Conservation (phyloP, 208 protist species). For the Spongospora subterranea region DNA sequence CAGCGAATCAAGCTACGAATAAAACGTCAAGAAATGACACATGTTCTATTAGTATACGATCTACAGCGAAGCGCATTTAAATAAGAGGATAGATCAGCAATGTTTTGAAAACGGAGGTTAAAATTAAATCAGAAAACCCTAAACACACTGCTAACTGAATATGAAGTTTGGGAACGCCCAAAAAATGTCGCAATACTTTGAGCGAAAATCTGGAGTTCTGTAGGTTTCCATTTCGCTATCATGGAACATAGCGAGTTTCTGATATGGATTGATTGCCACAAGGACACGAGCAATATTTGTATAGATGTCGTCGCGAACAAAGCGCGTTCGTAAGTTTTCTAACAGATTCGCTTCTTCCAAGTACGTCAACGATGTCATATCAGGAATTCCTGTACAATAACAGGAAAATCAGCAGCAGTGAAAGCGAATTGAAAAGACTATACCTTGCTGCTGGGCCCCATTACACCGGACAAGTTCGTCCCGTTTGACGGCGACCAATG, state of each 20-base stretch:
- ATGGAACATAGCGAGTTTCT: slow-evolving; percentile 32
- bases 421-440: not conserved
- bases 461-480: slow-evolving; percentile 8
- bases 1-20: not conserved
- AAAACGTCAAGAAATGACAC: not conserved
- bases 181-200: slow-evolving; percentile 26
- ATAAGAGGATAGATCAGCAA: not conserved
- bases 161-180: not conserved
- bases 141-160: not conserved
- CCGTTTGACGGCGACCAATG: not conserved
- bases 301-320: slow-evolving; percentile 29
- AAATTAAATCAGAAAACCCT: too few relatives aligned
- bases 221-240: slow-evolving; percentile 27
- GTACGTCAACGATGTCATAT: slow-evolving; percentile 60
- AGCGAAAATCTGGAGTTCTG: not conserved
- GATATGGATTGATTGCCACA: slow-evolving; percentile 59
- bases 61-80: not conserved
- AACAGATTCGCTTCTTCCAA: slow-evolving; percentile 60
- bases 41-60: not conserved
- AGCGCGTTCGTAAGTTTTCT: slow-evolving; percentile 57
- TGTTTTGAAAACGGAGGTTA: too few relatives aligned
- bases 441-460: slow-evolving; percentile 27
- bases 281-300: slow-evolving; percentile 59
- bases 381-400: not conserved
- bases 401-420: not conserved